Evolutionary conservation across 2,329 filamentous ascomycete genomes (phyloP).

Genomic region (Cyclaneusma minus): DNA sequence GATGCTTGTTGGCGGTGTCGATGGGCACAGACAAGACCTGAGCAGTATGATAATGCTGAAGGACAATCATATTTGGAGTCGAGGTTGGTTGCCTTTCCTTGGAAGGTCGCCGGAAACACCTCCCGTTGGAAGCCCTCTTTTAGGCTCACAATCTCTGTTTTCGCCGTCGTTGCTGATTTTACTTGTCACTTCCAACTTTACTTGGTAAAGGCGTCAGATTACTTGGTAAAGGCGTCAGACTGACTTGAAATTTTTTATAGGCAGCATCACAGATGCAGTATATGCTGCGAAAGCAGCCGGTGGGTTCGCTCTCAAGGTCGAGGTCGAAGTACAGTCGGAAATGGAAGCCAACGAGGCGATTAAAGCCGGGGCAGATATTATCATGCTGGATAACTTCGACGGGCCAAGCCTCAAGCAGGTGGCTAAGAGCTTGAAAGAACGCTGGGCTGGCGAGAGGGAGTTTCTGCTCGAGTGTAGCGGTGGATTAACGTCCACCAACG

Average conservation of each 20-base stretch:
- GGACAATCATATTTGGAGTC: conserved; percentile 95
- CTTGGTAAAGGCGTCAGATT: too few relatives aligned
- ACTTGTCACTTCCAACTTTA: too few relatives aligned
- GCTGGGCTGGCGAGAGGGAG: conserved; percentile 58
- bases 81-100: conserved; percentile 35
- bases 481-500: conserved; percentile 73
- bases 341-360: conserved; percentile 86
- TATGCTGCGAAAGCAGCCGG: conserved; percentile 67
- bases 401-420: conserved; percentile 62
- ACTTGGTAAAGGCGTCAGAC: too few relatives aligned
- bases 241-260: too few relatives aligned
- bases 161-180: too few relatives aligned
- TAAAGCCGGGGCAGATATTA: conserved; percentile 76
- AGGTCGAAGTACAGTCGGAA: conserved; percentile 87
- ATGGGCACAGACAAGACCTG: conserved; percentile 82
- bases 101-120: neutral
- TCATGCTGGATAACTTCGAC: conserved; percentile 96
- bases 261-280: conserved; percentile 76
- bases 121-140: too few relatives aligned
- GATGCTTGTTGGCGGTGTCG: conserved; percentile 86
- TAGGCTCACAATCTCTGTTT: too few relatives aligned
- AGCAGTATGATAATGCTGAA: conserved; percentile 97
- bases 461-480: conserved; percentile 89
- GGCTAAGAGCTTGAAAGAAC: conserved; percentile 59
- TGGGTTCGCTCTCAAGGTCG: conserved; percentile 85